Percentiles rank a stretch among this genome's conserved stretches.
Conservation (phyloP, 192 early-diverging fungal species). For the Linnemannia exigua region DNA sequence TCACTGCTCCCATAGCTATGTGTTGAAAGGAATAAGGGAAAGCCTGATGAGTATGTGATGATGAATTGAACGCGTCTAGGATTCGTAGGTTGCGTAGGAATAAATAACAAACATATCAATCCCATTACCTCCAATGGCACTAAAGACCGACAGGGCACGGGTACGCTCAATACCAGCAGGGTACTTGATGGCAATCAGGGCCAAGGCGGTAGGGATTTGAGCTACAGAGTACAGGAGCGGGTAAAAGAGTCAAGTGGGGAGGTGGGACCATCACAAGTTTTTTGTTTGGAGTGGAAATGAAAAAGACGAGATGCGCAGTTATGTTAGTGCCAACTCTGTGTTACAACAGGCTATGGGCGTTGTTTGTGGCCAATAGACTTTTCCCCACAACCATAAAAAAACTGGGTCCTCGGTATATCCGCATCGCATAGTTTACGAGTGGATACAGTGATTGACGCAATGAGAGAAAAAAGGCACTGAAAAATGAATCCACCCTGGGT, state of each 20-base stretch:
- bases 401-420: neutral
- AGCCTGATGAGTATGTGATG: neutral
- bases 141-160: constrained; percentile 49
- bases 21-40: neutral
- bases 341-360: neutral
- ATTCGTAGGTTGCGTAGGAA: neutral
- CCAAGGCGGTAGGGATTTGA: constrained; percentile 53
- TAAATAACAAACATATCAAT: neutral
- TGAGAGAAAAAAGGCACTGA: neutral
- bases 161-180: constrained; percentile 39
- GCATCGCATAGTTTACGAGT: neutral
- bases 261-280: too few species aligned
- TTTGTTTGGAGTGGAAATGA: constrained; percentile 11
- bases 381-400: constrained; percentile 1
- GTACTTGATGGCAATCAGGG: constrained; percentile 53
- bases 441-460: neutral
- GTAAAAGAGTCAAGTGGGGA: neutral
- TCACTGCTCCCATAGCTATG: constrained; percentile 52
- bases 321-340: neutral
- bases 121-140: constrained; percentile 52
- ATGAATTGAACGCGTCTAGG: too few species aligned
- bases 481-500: neutral
- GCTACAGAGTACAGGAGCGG: constrained; percentile 6
- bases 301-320: neutral
- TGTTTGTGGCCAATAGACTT: neutral